phyloP scores from a whole-genome alignment of 2,329 filamentous ascomycete species.

The Alternaria brassicicola region DNA sequence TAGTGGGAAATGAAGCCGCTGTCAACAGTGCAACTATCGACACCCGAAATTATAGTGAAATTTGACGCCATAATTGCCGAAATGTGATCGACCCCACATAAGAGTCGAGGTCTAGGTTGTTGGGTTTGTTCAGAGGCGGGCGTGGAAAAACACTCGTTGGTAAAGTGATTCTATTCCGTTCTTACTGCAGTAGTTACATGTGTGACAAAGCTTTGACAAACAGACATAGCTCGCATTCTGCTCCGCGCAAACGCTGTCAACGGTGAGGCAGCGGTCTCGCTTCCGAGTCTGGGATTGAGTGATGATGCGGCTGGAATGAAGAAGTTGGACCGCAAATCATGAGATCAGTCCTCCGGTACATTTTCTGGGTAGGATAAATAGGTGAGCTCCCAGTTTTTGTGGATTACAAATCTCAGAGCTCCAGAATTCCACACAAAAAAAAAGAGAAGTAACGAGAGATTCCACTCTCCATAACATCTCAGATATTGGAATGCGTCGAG shows the following conservation, averaged over 20 bases:
- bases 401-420: too few relatives aligned
- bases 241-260: background rate
- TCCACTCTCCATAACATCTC: too few relatives aligned
- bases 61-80: background rate
- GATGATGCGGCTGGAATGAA: too few relatives aligned
- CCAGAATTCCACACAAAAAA: too few relatives aligned
- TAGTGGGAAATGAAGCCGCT: background rate
- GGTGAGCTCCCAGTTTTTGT: too few relatives aligned
- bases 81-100: background rate
- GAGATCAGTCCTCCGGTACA: too few relatives aligned
- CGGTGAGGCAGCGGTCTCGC: too few relatives aligned
- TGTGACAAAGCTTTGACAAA: background rate
- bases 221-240: background rate
- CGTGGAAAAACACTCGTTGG: background rate
- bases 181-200: background rate
- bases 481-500: too few relatives aligned
- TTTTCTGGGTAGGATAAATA: too few relatives aligned
- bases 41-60: background rate
- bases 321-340: too few relatives aligned
- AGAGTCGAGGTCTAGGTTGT: background rate
- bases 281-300: too few relatives aligned
- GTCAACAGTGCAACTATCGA: background rate
- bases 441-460: too few relatives aligned
- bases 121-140: background rate
- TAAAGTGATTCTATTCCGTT: background rate